These are phyloP conservation scores for Entrophospora sp. DNA, from an alignment of 192 early-diverging fungal species.

Conservation along the genomic window DNA sequence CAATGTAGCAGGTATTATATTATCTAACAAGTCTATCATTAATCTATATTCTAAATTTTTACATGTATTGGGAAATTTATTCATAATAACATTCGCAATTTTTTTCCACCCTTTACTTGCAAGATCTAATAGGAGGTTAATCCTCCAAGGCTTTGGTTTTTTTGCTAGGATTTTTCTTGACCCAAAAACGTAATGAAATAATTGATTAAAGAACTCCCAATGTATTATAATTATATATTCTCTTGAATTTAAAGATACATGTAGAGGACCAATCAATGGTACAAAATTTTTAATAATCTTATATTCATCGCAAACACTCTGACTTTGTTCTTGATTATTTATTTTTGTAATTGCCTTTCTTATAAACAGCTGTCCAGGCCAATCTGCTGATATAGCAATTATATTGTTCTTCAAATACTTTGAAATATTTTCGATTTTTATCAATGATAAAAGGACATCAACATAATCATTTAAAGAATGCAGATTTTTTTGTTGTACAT, in stretches of 20 bases:
- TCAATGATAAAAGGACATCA: not conserved
- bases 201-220: not conserved
- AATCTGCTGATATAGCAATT: not conserved
- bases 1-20: not conserved
- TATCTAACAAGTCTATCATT: not conserved
- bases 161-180: not conserved
- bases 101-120: not conserved
- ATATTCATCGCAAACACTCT: no score
- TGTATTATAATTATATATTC: not conserved
- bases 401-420: not conserved
- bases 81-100: not conserved
- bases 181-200: not conserved
- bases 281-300: not conserved
- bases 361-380: conserved; percentile 3
- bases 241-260: not conserved
- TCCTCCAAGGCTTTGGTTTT: not conserved
- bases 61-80: not conserved
- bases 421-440: not conserved
- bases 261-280: not conserved
- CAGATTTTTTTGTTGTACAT: no score
- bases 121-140: no score
- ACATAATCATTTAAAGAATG: not conserved
- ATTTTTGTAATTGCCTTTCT: not conserved
- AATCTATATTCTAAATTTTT: not conserved
- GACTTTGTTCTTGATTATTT: no score